These are phyloP conservation scores for Tilletia caries DNA, from an alignment of 1,284 basidiomycete genomes.

Conservation along the genomic window DNA sequence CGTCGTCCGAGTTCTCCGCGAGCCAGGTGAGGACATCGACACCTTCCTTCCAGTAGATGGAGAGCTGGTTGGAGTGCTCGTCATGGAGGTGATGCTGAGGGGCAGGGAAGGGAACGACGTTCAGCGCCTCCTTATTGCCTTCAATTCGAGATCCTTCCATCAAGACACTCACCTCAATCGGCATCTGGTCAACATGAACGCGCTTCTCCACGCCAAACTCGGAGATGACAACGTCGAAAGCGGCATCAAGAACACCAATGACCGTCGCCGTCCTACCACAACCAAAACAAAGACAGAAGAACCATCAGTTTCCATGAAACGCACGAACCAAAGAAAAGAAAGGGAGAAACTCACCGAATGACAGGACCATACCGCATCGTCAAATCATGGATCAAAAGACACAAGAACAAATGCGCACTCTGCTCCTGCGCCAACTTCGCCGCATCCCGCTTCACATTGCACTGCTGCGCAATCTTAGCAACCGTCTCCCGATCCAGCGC, in stretches of 20 bases:
- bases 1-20: slow-evolving; percentile 78
- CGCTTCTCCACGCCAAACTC: slow-evolving; percentile 98
- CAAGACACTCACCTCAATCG: slow-evolving; percentile 52
- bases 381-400: slow-evolving; percentile 84
- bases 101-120: no score
- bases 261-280: slow-evolving; percentile 76
- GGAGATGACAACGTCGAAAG: slow-evolving; percentile 88
- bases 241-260: slow-evolving; percentile 86
- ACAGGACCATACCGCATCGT: slow-evolving; percentile 93
- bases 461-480: slow-evolving; percentile 82
- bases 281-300: not conserved
- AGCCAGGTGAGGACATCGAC: slow-evolving; percentile 87
- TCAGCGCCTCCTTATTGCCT: no score
- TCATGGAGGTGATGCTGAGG: slow-evolving; percentile 92
- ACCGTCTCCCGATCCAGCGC: slow-evolving; percentile 94
- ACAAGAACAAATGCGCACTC: slow-evolving; percentile 89
- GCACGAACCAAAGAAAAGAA: not conserved
- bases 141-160: no score
- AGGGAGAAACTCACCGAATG: slow-evolving; percentile 54
- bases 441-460: slow-evolving; percentile 75
- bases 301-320: not conserved
- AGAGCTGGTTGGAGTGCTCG: slow-evolving; percentile 80
- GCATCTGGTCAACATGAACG: slow-evolving; percentile 97
- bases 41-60: slow-evolving; percentile 66
- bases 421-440: slow-evolving; percentile 91